These are phyloP conservation scores for Wickerhamomyces sydowiorum DNA, from an alignment of 805 yeast genomes.

Conservation along the genomic window DNA sequence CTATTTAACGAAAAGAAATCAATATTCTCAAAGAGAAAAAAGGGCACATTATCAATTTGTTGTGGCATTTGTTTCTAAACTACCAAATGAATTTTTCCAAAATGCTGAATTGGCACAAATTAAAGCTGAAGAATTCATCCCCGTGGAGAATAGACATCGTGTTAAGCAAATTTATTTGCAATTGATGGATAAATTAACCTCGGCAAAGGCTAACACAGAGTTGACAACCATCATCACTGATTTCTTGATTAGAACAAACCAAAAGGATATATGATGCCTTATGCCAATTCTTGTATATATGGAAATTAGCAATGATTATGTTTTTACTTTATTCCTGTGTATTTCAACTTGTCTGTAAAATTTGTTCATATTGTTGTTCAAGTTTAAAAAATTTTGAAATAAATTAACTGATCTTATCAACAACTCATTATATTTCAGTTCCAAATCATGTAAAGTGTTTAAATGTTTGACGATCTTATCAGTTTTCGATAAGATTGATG, in stretches of 20 bases:
- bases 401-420: slow-evolving; percentile 16
- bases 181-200: too few species aligned
- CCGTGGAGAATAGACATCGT: too few species aligned
- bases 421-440: slow-evolving; percentile 16
- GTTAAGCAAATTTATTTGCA: too few species aligned
- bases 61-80: neutral
- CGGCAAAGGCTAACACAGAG: too few species aligned
- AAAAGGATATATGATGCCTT: too few species aligned
- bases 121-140: too few species aligned
- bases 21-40: neutral
- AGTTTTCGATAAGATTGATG: neutral
- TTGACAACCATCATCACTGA: too few species aligned
- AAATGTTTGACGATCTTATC: neutral
- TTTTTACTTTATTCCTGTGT: neutral
- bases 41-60: too few species aligned
- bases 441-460: slow-evolving; percentile 7
- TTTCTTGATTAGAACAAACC: too few species aligned
- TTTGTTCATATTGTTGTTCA: slow-evolving; percentile 14
- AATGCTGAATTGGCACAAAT: too few species aligned
- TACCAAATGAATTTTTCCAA: neutral
- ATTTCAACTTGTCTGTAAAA: neutral
- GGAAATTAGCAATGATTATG: neutral
- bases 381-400: slow-evolving; percentile 18
- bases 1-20: neutral
- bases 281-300: too few species aligned